Base-by-base conservation (phyloP, 257 asterid genomes). In the Ballota nigra region DNA sequence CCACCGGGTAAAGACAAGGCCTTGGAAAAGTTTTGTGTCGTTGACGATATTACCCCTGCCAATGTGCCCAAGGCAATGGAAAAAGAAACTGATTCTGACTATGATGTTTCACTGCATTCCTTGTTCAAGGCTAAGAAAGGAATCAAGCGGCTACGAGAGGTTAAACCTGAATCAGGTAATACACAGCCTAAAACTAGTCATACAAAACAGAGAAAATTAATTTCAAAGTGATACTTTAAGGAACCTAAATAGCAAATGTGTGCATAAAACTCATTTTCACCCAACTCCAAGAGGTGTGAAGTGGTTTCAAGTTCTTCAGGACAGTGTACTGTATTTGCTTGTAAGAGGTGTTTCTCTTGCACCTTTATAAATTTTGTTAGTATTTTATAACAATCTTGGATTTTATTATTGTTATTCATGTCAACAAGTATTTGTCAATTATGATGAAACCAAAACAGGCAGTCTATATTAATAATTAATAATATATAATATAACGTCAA, bases 51-150 rank as follows among this genome's bases (percentile, higher is more conserved):
- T 8, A 58, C 9, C 63, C 56, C 76, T 68, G 71, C 64, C n/a
- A 31, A 73, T 55, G 29, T 24, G 38, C 66, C 57, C 0, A 68
- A 69, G 66, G 79, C 52, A 19, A 6, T 57, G 22, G 77, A 71
- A 9, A 81, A 61, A 78, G 47, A 18, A 7, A 13, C 68, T 16
- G 84, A 67, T 49, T 19, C 67, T 15, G 88, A 78, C 52, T 60
- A 68, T 6, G 75, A 72, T 51, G 71, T 76, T 9, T 77, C 83
- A 2, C 58, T 73, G 68, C 73, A 68, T 59, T 59, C 77, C 5
- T 49, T 77, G 75, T 24, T 75, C 61, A 68, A 75, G 76, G 56
- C 57, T 16, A 85, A 74, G 83, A 84, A 82, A 76, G 84, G 85
- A 69, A 0, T 75, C 36, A 86, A 83, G 72, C 65, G 77, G n/a